phyloP scores from a whole-genome alignment of 2,329 filamentous ascomycete genomes.

The Aspergillus phoenicis region DNA sequence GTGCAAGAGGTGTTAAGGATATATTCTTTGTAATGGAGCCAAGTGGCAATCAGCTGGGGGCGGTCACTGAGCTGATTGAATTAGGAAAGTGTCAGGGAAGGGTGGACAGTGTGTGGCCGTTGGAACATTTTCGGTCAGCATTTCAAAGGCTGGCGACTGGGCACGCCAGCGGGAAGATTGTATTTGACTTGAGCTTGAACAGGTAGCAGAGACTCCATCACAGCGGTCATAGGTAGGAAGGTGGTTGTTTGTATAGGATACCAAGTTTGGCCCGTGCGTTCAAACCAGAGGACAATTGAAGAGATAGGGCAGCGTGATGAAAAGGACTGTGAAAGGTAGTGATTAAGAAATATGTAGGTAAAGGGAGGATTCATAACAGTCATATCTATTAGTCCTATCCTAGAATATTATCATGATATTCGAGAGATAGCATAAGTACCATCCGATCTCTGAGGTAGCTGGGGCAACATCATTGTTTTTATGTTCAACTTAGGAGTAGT shows the following conservation, averaged over 20 bases:
- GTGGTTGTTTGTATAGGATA: too few relatives aligned
- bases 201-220: background rate
- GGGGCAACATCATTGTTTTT: too few relatives aligned
- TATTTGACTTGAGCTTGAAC: slow-evolving; percentile 34
- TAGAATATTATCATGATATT: too few relatives aligned
- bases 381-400: rapidly evolving
- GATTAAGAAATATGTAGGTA: too few relatives aligned
- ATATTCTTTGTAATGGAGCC: slow-evolving; percentile 49
- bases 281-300: too few relatives aligned
- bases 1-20: slow-evolving; percentile 31
- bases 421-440: too few relatives aligned
- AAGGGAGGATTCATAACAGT: rapidly evolving
- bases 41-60: slow-evolving; percentile 38
- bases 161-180: slow-evolving; percentile 49
- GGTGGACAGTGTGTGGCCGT: slow-evolving; percentile 47
- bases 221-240: too few relatives aligned
- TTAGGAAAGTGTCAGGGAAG: slow-evolving; percentile 37
- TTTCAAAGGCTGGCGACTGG: slow-evolving; percentile 45
- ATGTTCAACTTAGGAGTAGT: too few relatives aligned
- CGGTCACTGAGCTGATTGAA: slow-evolving; percentile 45
- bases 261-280: too few relatives aligned
- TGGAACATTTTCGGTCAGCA: slow-evolving; percentile 45
- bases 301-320: too few relatives aligned
- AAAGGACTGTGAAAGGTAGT: too few relatives aligned
- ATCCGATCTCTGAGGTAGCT: too few relatives aligned